Conservation (phyloP, 2,329 filamentous ascomycete genomes). For the Orbilia blumenaviensis region DNA sequence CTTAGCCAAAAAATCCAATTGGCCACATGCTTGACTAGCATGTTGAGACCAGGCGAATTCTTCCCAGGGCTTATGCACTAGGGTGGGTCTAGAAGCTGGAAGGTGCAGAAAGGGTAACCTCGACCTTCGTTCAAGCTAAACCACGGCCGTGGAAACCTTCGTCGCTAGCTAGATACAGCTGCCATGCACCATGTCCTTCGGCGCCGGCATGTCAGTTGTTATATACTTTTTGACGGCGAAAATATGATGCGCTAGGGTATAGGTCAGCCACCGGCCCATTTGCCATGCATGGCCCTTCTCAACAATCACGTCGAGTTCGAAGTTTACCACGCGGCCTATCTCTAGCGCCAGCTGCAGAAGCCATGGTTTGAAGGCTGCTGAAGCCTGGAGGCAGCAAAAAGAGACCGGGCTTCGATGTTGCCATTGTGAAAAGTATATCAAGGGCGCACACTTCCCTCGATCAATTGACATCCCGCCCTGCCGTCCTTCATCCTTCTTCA, state of each 20-base stretch:
- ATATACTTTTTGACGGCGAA: constrained; percentile 4
- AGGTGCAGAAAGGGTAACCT: constrained; percentile 42
- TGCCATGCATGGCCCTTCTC: constrained; percentile 30
- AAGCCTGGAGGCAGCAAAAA: background rate
- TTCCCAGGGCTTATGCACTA: constrained; percentile 38
- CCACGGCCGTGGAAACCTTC: constrained; percentile 19
- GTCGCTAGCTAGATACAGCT: constrained; percentile 8
- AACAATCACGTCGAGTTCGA: constrained; percentile 36
- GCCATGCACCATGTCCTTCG: constrained; percentile 3
- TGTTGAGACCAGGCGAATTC: constrained; percentile 32
- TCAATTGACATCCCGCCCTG: background rate
- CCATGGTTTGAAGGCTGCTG: background rate
- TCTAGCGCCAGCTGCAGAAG: background rate
- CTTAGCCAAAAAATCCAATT: constrained; percentile 49
- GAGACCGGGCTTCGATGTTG: background rate
- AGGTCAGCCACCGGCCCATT: constrained; percentile 41
- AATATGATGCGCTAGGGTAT: constrained; percentile 16
- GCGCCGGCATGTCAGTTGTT: constrained; percentile 8
- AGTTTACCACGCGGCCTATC: constrained; percentile 5
- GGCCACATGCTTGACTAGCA: constrained; percentile 1
- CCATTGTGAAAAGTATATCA: constrained; percentile 37
- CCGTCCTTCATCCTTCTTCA: background rate
- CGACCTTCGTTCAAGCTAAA: constrained; percentile 31
- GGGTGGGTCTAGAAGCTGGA: constrained; percentile 42
- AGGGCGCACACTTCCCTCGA: constrained; percentile 5